These are phyloP conservation scores for Paramarasmius palmivorus DNA, from an alignment of 1,284 basidiomycete genomes.

Conservation along the genomic window DNA sequence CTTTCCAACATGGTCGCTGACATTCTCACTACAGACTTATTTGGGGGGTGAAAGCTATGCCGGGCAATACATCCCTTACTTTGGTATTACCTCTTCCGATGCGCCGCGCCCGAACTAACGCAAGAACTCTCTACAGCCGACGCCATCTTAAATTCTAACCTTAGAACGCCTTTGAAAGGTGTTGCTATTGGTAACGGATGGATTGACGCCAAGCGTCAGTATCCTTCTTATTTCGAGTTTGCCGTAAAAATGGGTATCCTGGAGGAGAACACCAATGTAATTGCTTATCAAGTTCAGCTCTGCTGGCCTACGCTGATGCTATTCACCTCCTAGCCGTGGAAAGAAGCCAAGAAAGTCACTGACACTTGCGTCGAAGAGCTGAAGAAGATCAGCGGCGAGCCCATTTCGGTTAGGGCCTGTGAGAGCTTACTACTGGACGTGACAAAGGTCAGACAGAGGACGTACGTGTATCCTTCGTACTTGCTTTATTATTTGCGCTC, in stretches of 20 bases:
- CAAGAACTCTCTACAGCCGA: conserved; percentile 55
- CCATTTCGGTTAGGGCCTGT: conserved; percentile 69
- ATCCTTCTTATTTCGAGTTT: conserved; percentile 89
- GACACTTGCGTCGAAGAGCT: conserved; percentile 65
- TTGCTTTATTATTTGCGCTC: background rate
- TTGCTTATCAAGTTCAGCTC: too few species aligned
- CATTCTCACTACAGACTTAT: conserved; percentile 66
- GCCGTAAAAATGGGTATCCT: conserved; percentile 81
- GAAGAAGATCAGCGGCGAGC: conserved; percentile 51
- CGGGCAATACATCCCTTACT: conserved; percentile 99
- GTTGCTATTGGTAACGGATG: conserved; percentile 96
- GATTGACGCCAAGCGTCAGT: conserved; percentile 91
- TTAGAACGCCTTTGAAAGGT: conserved; percentile 68
- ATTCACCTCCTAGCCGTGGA: conserved; percentile 49
- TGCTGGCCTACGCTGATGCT: too few species aligned
- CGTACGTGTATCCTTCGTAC: conserved; percentile 44
- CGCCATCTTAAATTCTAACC: conserved; percentile 69
- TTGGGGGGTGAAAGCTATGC: conserved; percentile 93
- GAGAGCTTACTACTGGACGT: conserved; percentile 67
- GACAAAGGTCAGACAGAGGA: conserved; percentile 59
- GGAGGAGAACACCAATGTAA: conserved; percentile 69
- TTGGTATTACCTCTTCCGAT: conserved; percentile 50
- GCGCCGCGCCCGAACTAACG: conserved; percentile 11
- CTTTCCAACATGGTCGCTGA: conserved; percentile 8
- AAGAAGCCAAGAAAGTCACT: conserved; percentile 60